Conservation (phyloP, 176 grass and related monocot species). For the Otatea glauca region DNA sequence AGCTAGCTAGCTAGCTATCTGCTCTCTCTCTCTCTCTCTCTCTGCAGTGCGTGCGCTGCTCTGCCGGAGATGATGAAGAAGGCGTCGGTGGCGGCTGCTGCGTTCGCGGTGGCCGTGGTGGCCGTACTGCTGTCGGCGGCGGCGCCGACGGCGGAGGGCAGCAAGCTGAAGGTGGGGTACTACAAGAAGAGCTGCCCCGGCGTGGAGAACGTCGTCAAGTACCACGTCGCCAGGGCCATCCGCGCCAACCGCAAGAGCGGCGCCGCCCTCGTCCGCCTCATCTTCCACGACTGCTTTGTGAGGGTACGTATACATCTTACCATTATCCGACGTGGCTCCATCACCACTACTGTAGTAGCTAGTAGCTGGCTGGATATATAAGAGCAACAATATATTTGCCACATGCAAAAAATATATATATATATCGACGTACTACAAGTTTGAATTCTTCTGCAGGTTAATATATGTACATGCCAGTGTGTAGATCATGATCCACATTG, state of each 20-base stretch:
- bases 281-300: constrained; percentile 92
- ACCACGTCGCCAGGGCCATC: constrained; percentile 58
- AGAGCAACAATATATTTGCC: neutral
- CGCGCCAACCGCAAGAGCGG: constrained; percentile 37
- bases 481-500: too few species aligned
- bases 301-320: constrained; percentile 42
- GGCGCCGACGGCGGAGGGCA: constrained; percentile 9
- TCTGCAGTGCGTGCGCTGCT: neutral
- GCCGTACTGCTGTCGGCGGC: neutral
- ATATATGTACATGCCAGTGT: too few species aligned
- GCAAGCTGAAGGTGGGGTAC: constrained; percentile 47
- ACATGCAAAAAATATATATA: neutral
- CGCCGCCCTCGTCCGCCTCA: constrained; percentile 68
- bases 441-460: neutral
- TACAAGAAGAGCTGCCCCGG: constrained; percentile 43
- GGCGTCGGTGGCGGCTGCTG: neutral
- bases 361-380: neutral
- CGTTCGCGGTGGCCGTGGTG: neutral
- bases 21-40: neutral
- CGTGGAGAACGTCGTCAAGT: constrained; percentile 55
- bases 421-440: neutral
- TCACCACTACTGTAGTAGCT: neutral
- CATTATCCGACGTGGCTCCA: neutral
- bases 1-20: neutral
- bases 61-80: constrained; percentile 16